Evolutionary conservation across 2,329 filamentous ascomycete species (phyloP).

Genomic region (Rugonectria rugulosa): DNA sequence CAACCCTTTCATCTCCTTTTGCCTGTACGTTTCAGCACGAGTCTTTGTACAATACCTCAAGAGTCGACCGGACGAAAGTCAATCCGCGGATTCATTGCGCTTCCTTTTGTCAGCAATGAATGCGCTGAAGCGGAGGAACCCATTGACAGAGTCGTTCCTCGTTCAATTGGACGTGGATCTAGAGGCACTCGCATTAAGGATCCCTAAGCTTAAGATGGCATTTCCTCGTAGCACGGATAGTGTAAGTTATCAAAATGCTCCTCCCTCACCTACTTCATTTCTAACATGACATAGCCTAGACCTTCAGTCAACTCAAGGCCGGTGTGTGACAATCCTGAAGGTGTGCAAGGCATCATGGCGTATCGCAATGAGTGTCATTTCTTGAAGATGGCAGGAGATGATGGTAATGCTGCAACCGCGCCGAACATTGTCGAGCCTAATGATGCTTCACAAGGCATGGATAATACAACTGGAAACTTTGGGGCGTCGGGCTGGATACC

Average conservation of each 20-base stretch:
- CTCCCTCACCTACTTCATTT: not conserved
- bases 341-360: slow-evolving; percentile 51
- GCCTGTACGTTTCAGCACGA: slow-evolving; percentile 91
- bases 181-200: slow-evolving; percentile 72
- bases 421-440: slow-evolving; percentile 51
- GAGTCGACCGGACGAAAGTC: slow-evolving; percentile 84
- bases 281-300: slow-evolving; percentile 42
- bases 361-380: slow-evolving; percentile 56
- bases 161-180: slow-evolving; percentile 93
- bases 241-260: slow-evolving; percentile 48
- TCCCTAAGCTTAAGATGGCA: slow-evolving; percentile 62
- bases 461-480: slow-evolving; percentile 37
- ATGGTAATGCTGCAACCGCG: slow-evolving; percentile 48
- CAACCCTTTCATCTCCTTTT: slow-evolving; percentile 96
- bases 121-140: slow-evolving; percentile 85
- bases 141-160: slow-evolving; percentile 91
- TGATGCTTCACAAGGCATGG: slow-evolving; percentile 36
- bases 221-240: slow-evolving; percentile 62
- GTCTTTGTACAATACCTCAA: slow-evolving; percentile 98
- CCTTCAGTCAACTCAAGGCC: slow-evolving; percentile 30
- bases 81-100: slow-evolving; percentile 80
- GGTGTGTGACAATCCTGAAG: slow-evolving; percentile 46
- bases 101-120: slow-evolving; percentile 93
- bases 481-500: slow-evolving; percentile 48
- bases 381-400: slow-evolving; percentile 49